phyloP scores from a whole-genome alignment of 2,329 filamentous ascomycete genomes.

The Xylariaceae sp. region DNA sequence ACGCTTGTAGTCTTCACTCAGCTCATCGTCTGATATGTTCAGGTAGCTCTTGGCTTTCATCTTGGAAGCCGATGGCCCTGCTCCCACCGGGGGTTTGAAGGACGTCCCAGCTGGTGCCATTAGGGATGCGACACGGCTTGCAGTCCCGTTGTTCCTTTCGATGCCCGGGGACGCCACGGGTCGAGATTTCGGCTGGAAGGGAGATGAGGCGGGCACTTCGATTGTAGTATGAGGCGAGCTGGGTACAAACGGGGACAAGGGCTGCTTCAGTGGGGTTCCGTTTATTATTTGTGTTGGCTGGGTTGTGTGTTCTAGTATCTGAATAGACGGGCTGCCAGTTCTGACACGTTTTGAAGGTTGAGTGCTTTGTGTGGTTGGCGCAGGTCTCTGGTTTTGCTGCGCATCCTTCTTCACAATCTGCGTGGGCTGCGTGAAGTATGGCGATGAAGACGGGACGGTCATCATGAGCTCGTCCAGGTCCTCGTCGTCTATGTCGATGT shows the following conservation, averaged over 20 bases:
- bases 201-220: constrained; percentile 88
- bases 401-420: constrained; percentile 30
- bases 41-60: constrained; percentile 25
- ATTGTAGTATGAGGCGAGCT: constrained; percentile 46
- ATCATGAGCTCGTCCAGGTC: constrained; percentile 41
- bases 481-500: constrained; percentile 32
- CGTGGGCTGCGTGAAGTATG: constrained; percentile 45
- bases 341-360: background rate
- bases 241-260: constrained; percentile 31
- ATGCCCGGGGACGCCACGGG: constrained; percentile 12
- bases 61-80: constrained; percentile 25
- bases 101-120: constrained; percentile 73
- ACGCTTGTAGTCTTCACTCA: constrained; percentile 29
- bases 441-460: constrained; percentile 35
- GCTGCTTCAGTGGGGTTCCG: constrained; percentile 32
- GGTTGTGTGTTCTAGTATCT: constrained; percentile 31
- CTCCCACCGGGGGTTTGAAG: constrained; percentile 48
- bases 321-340: constrained; percentile 35
- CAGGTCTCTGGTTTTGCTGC: constrained; percentile 36
- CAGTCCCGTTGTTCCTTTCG: constrained; percentile 13
- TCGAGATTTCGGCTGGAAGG: constrained; percentile 46
- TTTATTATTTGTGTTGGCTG: constrained; percentile 38
- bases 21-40: constrained; percentile 31
- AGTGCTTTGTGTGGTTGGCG: constrained; percentile 43
- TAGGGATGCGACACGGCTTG: constrained; percentile 46